These are phyloP conservation scores for Sesbania bispinosa DNA, from an alignment of 306 rosid genomes.

Conservation along the genomic window DNA sequence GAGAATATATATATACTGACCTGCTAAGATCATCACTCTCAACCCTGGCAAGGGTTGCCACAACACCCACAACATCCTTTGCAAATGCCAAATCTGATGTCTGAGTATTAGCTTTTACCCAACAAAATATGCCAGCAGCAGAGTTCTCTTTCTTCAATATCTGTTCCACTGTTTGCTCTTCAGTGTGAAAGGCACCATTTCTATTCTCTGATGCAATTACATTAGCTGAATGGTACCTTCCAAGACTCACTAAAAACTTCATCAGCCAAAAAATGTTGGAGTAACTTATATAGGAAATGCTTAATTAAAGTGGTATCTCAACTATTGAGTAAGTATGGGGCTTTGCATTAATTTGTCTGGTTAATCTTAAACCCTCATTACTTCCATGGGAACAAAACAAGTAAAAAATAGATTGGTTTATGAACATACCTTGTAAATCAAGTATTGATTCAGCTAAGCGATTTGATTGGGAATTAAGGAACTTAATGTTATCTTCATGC, in stretches of 20 bases:
- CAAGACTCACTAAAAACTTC: slow-evolving; percentile 54
- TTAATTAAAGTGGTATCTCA: background rate
- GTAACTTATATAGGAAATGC: background rate
- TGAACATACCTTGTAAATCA: slow-evolving; percentile 52
- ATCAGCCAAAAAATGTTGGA: slow-evolving; percentile 25
- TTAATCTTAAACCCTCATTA: slow-evolving; percentile 3
- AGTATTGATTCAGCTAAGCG: slow-evolving; percentile 40
- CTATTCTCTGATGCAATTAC: slow-evolving; percentile 30
- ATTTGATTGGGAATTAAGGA: slow-evolving; percentile 46
- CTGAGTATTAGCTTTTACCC: slow-evolving; percentile 48
- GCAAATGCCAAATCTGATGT: slow-evolving; percentile 43
- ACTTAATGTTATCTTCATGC: slow-evolving; percentile 57
- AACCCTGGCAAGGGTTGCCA: slow-evolving; percentile 74
- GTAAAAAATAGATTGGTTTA: background rate
- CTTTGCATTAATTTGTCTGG: background rate
- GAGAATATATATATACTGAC: slow-evolving; percentile 37
- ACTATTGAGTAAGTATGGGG: background rate
- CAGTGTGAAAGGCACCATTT: slow-evolving; percentile 39
- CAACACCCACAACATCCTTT: slow-evolving; percentile 75
- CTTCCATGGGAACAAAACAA: background rate
- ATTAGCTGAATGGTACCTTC: slow-evolving; percentile 44
- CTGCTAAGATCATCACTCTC: slow-evolving; percentile 69
- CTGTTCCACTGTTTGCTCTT: slow-evolving; percentile 57
- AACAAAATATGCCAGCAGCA: slow-evolving; percentile 67
- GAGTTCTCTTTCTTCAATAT: slow-evolving; percentile 62